Percentiles rank a stretch among this genome's conserved stretches.
phyloP scores from a whole-genome alignment of 1,284 basidiomycete genomes.

The Puccinia horiana region DNA sequence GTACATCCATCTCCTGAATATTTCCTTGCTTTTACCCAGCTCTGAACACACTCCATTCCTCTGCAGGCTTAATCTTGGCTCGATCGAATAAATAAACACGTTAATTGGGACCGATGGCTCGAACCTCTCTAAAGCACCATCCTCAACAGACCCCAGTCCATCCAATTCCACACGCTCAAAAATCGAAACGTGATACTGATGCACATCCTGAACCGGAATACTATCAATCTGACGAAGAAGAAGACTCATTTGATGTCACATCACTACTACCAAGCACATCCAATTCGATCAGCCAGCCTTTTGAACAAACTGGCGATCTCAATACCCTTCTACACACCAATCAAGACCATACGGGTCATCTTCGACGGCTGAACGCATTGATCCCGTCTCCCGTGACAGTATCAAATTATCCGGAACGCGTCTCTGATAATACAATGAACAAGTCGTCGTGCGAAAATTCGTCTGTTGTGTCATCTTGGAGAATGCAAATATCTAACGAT shows the following conservation, averaged over 20 bases:
- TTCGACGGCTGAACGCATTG: neutral
- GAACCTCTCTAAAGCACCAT: too few relatives aligned
- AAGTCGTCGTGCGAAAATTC: neutral
- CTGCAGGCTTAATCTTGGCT: too few relatives aligned
- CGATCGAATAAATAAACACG: too few relatives aligned
- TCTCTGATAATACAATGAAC: neutral
- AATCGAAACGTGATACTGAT: neutral
- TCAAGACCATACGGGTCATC: neutral
- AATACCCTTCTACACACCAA: slow-evolving; percentile 1
- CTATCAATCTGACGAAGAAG: neutral
- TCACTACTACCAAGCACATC: neutral
- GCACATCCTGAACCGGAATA: neutral
- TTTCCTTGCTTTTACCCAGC: too few relatives aligned
- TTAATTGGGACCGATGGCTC: too few relatives aligned
- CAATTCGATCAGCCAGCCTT: neutral
- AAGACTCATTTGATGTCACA: neutral
- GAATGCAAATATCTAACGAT: slow-evolving; percentile 6
- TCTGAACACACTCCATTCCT: too few relatives aligned
- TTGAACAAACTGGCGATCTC: neutral
- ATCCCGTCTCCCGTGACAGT: neutral
- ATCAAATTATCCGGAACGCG: neutral
- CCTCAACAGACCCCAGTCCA: neutral
- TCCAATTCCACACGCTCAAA: neutral
- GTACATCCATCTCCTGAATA: too few relatives aligned
- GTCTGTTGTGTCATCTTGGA: neutral